Conservation (phyloP, 169 alveolate genomes). For the Plasmodium chabaudi region DNA sequence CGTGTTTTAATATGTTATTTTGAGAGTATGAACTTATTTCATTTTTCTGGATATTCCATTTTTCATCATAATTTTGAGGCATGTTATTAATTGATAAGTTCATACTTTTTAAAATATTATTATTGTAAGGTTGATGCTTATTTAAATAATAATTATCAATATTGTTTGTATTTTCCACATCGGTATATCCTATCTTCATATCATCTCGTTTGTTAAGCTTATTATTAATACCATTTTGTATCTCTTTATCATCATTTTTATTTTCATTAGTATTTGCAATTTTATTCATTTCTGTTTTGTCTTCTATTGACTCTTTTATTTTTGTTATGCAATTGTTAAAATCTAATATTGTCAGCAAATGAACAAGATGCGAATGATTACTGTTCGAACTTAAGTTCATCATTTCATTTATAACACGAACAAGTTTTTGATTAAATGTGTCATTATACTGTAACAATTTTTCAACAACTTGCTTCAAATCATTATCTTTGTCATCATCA, state of each 20-base stretch:
- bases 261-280: neutral
- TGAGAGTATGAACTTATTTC: slow-evolving; percentile 12
- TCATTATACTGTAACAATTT: slow-evolving; percentile 73
- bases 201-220: slow-evolving; percentile 36
- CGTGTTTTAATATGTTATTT: slow-evolving; percentile 4
- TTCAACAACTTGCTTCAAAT: slow-evolving; percentile 69
- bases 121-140: slow-evolving; percentile 21
- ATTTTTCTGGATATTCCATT: slow-evolving; percentile 8
- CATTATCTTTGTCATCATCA: slow-evolving; percentile 44
- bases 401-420: slow-evolving; percentile 68
- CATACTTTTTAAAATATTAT: slow-evolving; percentile 4
- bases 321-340: slow-evolving; percentile 57
- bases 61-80: slow-evolving; percentile 10
- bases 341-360: slow-evolving; percentile 66
- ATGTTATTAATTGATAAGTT: slow-evolving; percentile 10
- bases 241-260: neutral
- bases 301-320: slow-evolving; percentile 54
- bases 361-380: slow-evolving; percentile 68
- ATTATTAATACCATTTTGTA: neutral
- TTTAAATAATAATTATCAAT: slow-evolving; percentile 34
- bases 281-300: slow-evolving; percentile 4
- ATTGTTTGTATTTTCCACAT: slow-evolving; percentile 29
- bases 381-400: slow-evolving; percentile 50
- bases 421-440: slow-evolving; percentile 53
- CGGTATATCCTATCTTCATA: slow-evolving; percentile 56